Conservation (phyloP, 1,284 basidiomycete genomes). For the Heterobasidion irregulare region DNA sequence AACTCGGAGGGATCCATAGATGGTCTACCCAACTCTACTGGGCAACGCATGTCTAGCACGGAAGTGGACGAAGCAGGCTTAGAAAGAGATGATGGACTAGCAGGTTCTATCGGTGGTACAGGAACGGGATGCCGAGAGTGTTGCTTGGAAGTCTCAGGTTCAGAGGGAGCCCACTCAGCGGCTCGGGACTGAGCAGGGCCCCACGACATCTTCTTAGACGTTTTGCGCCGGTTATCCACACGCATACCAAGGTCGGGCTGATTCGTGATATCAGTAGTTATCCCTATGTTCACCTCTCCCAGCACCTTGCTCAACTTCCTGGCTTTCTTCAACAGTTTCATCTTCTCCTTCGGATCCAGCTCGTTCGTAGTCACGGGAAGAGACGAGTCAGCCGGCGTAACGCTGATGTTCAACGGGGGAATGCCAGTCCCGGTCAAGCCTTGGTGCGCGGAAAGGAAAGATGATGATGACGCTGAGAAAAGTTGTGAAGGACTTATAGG, state of each 20-base stretch:
- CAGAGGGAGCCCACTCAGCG: background rate
- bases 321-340: slow-evolving; percentile 30
- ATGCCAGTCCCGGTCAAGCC: too few species aligned
- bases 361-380: slow-evolving; percentile 26
- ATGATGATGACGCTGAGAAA: too few species aligned
- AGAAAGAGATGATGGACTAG: too few species aligned
- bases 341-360: slow-evolving; percentile 26
- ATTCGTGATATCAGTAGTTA: slow-evolving; percentile 9
- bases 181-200: background rate
- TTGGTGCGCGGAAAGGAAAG: too few species aligned
- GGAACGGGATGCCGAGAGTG: too few species aligned
- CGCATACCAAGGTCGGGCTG: background rate
- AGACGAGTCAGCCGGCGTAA: slow-evolving; percentile 2
- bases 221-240: background rate
- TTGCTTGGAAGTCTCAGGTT: too few species aligned
- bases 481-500: too few species aligned
- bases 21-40: background rate
- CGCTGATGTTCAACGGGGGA: background rate
- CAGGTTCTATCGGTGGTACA: too few species aligned
- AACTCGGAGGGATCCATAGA: background rate
- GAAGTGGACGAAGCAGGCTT: background rate
- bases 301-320: slow-evolving; percentile 35
- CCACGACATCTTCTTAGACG: slow-evolving; percentile 2
- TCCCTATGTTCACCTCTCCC: slow-evolving; percentile 23
- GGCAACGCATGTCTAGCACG: background rate